phyloP scores from a whole-genome alignment of 441 rosid species.

The Biscutella laevigata region DNA sequence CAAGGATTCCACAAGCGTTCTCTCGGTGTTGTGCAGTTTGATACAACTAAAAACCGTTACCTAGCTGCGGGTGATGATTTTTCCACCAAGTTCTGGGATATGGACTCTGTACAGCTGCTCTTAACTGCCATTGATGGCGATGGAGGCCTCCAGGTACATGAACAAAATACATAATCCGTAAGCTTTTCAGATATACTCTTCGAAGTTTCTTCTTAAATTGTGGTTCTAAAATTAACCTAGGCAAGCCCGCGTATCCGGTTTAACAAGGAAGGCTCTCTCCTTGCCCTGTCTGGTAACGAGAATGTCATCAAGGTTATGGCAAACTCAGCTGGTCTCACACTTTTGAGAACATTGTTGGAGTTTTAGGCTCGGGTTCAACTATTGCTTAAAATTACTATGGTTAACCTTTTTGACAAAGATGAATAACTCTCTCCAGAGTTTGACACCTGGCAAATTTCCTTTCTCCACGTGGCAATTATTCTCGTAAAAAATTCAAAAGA shows the following conservation, averaged over 20 bases:
- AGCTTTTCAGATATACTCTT: neutral
- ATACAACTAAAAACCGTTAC: slow-evolving; percentile 63
- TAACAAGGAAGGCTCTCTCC: slow-evolving; percentile 86
- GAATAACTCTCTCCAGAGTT: too few relatives aligned
- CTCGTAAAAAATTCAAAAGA: too few relatives aligned
- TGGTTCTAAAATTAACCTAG: slow-evolving; percentile 27
- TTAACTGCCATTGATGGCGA: slow-evolving; percentile 59
- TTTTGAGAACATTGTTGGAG: slow-evolving; percentile 57
- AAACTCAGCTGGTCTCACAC: slow-evolving; percentile 73
- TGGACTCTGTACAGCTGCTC: slow-evolving; percentile 63
- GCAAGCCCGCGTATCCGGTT: slow-evolving; percentile 88
- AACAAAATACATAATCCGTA: neutral
- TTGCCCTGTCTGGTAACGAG: slow-evolving; percentile 89
- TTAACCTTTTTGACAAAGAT: too few relatives aligned
- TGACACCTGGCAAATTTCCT: too few relatives aligned
- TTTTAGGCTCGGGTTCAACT: too few relatives aligned
- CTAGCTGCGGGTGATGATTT: slow-evolving; percentile 80
- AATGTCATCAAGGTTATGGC: slow-evolving; percentile 82
- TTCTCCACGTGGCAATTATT: too few relatives aligned
- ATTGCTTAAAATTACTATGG: too few relatives aligned
- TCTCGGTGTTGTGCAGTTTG: slow-evolving; percentile 68
- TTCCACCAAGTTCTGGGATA: slow-evolving; percentile 73
- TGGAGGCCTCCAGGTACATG: slow-evolving; percentile 55
- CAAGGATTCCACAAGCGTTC: slow-evolving; percentile 71
- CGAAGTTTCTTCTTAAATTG: neutral